Evolutionary conservation across 1,284 basidiomycete species (phyloP), one percentile per base, ranked within the genome.

Genomic region (Ceraceosorus guamensis): DNA sequence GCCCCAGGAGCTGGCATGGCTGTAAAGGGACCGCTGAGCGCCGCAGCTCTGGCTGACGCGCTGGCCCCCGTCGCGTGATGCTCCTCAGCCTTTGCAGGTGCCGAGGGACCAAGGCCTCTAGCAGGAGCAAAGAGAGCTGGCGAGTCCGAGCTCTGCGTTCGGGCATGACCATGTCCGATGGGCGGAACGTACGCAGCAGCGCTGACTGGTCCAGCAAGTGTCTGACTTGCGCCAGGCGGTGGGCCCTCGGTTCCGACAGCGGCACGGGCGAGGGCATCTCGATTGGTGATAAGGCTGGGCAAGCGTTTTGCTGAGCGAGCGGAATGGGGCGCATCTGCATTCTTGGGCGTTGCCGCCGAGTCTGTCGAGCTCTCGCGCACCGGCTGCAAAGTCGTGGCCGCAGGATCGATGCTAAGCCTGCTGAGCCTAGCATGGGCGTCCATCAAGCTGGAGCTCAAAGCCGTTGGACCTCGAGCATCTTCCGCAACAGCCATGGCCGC

Each of bases 201-300:
- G 5, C 61, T 63, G 14, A 56, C 47, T 16, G 68, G 62, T 8
- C 64, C 62, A 6, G 52, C 47, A 34, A 37, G 10, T 18, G 16
- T 46, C 4, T 44, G 33, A 11, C n/a, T 30, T 31, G 43, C 14
- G 18, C 31, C 32, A 14, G 31, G 14, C 30, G 30, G 31, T 5
- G 53, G 44, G n/a, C 41, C 50, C 6, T 39, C 18, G n/a, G 13
- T 39, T 7, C 24, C 48, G 13, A 52, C 52, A 33, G 62, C 59
- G 14, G 60, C 53, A 14, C 60, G 55, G 14, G 62, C 66, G 24
- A 71, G 43, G 4, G 53, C 62, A n/a, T 71, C 69, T 39, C 57
- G 55, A 33, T 62, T 68, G 18, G 69, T 71, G 45, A 71, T 64
- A 41, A 71, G 61, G 32, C 62, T 61, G 35, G 68, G 68, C 13